Percentiles rank a stretch among this genome's conserved stretches.
Evolutionary conservation across 495 filamentous ascomycete species (phyloP).

Genomic region (Lasiosphaeria ovina): DNA sequence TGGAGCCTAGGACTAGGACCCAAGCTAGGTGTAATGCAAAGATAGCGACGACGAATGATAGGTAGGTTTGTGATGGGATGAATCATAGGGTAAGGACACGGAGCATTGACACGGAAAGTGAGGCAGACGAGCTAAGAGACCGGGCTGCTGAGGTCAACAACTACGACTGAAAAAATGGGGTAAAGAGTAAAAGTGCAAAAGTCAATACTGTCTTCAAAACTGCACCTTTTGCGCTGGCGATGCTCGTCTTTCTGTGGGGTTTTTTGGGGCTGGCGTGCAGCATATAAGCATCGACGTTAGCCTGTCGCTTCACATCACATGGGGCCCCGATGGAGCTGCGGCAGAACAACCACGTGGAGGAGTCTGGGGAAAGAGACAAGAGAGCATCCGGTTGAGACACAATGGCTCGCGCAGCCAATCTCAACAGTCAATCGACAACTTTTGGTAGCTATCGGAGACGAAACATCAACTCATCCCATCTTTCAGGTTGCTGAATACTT

Average conservation of each 20-base stretch:
- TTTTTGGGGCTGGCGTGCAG: constrained; percentile 1
- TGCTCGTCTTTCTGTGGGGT: neutral
- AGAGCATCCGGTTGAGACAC: neutral
- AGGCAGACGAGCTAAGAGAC: too few species aligned
- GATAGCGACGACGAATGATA: too few species aligned
- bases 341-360: neutral
- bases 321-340: neutral
- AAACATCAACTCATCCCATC: neutral
- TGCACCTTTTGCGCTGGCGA: too few species aligned
- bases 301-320: neutral
- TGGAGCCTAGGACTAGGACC: too few species aligned
- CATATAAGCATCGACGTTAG: neutral
- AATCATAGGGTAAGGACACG: too few species aligned
- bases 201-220: neutral
- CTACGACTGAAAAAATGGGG: too few species aligned
- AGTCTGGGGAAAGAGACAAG: neutral
- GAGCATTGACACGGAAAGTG: too few species aligned
- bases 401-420: neutral
- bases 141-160: too few species aligned
- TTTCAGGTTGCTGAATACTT: neutral
- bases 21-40: too few species aligned
- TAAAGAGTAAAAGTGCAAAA: too few species aligned
- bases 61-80: too few species aligned
- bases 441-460: neutral
- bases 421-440: neutral